Conservation (phyloP, 202 grass and related monocot genomes). For the Setaria italica region DNA sequence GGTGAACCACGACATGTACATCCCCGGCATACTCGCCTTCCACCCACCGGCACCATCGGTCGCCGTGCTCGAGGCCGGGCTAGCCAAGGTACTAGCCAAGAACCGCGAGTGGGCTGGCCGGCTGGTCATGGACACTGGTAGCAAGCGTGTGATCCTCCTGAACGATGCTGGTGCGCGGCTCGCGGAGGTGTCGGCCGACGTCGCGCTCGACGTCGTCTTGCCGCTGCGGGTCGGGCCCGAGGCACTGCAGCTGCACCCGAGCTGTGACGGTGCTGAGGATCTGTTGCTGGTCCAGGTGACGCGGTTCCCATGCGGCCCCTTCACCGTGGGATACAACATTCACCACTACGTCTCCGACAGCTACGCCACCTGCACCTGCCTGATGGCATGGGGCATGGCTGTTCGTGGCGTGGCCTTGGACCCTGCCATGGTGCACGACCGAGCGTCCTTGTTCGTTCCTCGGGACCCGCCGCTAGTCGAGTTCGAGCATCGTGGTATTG, state of each 20-base stretch:
- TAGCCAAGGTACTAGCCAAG: conserved; percentile 32
- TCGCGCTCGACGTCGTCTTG: not conserved
- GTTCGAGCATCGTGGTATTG: conserved; percentile 51
- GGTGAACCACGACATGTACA: not conserved
- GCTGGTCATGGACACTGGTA: not conserved
- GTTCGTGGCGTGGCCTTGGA: not conserved
- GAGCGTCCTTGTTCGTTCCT: not conserved
- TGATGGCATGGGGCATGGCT: conserved; percentile 31
- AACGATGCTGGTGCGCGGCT: conserved; percentile 36
- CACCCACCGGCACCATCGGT: not conserved
- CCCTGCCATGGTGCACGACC: not conserved
- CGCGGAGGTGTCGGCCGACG: conserved; percentile 7
- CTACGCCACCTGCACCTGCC: not conserved
- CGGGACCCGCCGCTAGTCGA: conserved; percentile 2
- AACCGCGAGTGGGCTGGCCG: conserved; percentile 45
- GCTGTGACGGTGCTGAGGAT: conserved; percentile 1
- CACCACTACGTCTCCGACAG: conserved; percentile 29
- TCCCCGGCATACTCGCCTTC: conserved; percentile 26
- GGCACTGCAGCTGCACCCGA: conserved; percentile 11
- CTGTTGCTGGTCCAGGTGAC: conserved; percentile 42
- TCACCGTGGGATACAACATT: not conserved
- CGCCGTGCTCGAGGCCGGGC: conserved; percentile 9
- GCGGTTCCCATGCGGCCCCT: conserved; percentile 31
- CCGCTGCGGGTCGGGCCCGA: not conserved
- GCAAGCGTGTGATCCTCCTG: conserved; percentile 14